Evolutionary conservation across 352 stramenopile species (phyloP), one percentile per base, ranked within the genome.

Genomic region (Phytophthora melonis): DNA sequence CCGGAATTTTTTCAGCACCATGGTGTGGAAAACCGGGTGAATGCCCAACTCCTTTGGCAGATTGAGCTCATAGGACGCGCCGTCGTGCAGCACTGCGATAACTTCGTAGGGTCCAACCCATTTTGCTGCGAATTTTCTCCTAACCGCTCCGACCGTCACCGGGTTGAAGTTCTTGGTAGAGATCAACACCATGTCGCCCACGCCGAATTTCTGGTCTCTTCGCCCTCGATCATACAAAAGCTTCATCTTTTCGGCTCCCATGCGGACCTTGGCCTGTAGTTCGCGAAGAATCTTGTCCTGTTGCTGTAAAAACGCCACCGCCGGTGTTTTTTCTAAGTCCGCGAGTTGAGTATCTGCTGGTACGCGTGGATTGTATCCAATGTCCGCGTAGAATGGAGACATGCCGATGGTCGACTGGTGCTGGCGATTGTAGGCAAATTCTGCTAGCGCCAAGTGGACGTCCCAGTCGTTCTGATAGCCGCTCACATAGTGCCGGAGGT

Each of bases 391-490:
- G 14, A 47, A 47, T 47, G 39, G 39, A 9, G 39, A 47, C 39
- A 47, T 47, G 14, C 39, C 39, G 14, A 47, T 47, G 8, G 39
- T 47, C 7, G 14, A 3, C 39, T 47, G 39, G 39, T 47, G n/a
- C 39, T 47, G 39, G 3, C 39, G 39, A 5, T 67, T 67, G 27
- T 66, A 66, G 7, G 56, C 45, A 19, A 66, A 66, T 23, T 57
- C 58, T 3, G 58, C 41, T 1, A 65, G 32, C 43, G 41, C 14
- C 18, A 61, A 11, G 55, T 61, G 50, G 1, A 9, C 9, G 5
- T 45, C 16, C 62, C 53, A 68, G 18, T 68, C 39, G n/a, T 69
- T 69, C 10, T 69, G 27, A 13, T 57, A 69, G 1, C 52, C 62
- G 27, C 62, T 18, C 0, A 62, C 62, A 5, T 69, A 63, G 25